Evolutionary conservation across 164 flowering plant genomes (phyloP).

Genomic region (Taxillus chinensis): DNA sequence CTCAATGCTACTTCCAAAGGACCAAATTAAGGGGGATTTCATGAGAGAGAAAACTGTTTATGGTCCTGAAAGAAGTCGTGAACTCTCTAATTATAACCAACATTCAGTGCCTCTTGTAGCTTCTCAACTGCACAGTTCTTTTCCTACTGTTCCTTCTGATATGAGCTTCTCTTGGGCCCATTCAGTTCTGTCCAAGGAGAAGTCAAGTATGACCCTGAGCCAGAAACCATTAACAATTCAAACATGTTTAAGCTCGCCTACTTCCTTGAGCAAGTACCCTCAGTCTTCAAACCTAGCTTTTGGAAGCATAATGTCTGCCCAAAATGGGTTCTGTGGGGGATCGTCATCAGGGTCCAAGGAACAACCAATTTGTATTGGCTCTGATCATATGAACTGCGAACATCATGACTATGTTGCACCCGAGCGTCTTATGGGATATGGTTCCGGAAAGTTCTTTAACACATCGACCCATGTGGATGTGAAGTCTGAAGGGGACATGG

Average conservation of each 20-base stretch:
- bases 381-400: conserved; percentile 17
- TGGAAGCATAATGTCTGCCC: conserved; percentile 13
- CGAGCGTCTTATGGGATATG: conserved; percentile 7
- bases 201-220: conserved; percentile 15
- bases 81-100: conserved; percentile 10
- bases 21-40: conserved; percentile 21
- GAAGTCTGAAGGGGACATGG: conserved; percentile 26
- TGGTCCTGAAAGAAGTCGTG: conserved; percentile 21
- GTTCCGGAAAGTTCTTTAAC: conserved; percentile 16
- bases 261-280: conserved; percentile 17
- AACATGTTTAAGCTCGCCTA: conserved; percentile 15
- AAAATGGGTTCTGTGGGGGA: conserved; percentile 34
- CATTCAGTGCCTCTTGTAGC: conserved; percentile 11
- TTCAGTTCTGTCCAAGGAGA: conserved; percentile 25
- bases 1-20: conserved; percentile 12
- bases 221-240: conserved; percentile 23
- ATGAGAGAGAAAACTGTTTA: conserved; percentile 16
- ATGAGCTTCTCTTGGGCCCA: conserved; percentile 21
- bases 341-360: conserved; percentile 40
- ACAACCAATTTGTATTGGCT: conserved; percentile 14
- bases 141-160: conserved; percentile 16
- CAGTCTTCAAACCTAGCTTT: conserved; percentile 17
- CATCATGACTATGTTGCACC: conserved; percentile 12
- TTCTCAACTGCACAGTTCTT: conserved; percentile 15
- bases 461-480: conserved; percentile 22